Conservation (phyloP, 2,329 filamentous ascomycete genomes). For the Grosmannia huntii region DNA sequence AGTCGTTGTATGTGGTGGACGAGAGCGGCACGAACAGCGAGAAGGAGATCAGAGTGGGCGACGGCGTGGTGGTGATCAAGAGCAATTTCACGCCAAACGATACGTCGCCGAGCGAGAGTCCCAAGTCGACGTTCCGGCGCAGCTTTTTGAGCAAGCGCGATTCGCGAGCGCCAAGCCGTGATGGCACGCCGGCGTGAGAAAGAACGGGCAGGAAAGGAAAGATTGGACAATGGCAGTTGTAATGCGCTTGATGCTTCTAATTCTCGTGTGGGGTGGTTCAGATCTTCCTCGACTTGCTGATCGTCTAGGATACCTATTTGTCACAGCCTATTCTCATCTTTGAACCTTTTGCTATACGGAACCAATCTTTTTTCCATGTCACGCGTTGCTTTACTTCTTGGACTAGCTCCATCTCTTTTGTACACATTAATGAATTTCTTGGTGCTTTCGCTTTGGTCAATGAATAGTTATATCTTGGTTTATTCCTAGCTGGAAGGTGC, state of each 20-base stretch:
- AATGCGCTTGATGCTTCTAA: not conserved
- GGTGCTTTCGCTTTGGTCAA: too few species aligned
- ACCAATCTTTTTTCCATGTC: not conserved
- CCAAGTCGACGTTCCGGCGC: conserved; percentile 33
- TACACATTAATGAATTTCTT: too few species aligned
- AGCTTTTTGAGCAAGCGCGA: conserved; percentile 45
- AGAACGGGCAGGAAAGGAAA: not conserved
- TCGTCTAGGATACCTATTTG: conserved; percentile 1
- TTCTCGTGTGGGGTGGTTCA: not conserved
- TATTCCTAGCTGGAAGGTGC: not conserved
- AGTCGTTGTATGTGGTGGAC: conserved; percentile 82
- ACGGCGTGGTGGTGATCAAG: conserved; percentile 58
- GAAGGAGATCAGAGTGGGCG: conserved; percentile 63
- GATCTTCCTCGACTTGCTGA: not conserved
- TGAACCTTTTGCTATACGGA: too few species aligned
- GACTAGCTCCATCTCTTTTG: too few species aligned
- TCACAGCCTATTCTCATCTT: not conserved
- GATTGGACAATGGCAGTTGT: not conserved
- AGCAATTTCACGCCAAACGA: conserved; percentile 50
- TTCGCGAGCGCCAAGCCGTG: conserved; percentile 27
- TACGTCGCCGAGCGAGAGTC: conserved; percentile 26
- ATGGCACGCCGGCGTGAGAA: conserved; percentile 23
- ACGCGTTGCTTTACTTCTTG: too few species aligned
- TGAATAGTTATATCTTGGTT: too few species aligned
- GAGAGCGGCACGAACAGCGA: conserved; percentile 57